Base-by-base conservation (phyloP, 108 stramenopile genomes). In the Cyclotella kingstonii region DNA sequence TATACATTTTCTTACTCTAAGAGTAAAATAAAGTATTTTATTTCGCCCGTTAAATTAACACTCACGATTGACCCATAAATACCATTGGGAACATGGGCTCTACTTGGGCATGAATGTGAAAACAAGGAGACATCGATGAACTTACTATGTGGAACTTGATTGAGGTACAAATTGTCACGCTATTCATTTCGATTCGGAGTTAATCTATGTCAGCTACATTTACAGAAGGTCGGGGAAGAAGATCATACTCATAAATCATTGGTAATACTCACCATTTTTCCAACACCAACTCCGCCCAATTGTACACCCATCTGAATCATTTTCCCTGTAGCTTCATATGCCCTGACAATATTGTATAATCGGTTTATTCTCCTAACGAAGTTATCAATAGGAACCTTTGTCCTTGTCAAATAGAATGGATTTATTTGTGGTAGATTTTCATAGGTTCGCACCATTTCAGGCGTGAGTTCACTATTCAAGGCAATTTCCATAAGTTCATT, bases 61-160 rank as follows among this genome's bases (percentile, higher is more conserved):
- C 65, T 66, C 60, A 66, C 27, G 25, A 60, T 66, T 33, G 35
- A 50, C 42, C 61, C 55, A 40, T 66, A 54, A 39, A 27, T 22
- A 56, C n/a, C n/a, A 11, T 28, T 47, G 60, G 52, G 43, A 49
- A 46, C 42, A 22, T 67, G 59, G 74, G 66, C 65, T 75, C 74
- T 75, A 75, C 54, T 67, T 29, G 54, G 74, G 74, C 74, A 11
- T 42, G 23, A 9, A n/a, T 27, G n/a, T 8, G 10, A 42, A 0
- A 14, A 44, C 50, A 25, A 34, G 1, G 18, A 41, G 15, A 36
- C 30, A 50, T 34, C 19, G 3, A 26, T 25, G 3, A 19, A 75
- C 74, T 75, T 35, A 75, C 74, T 89, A 68, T 92, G 91, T 17
- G 91, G 91, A 17, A 89, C 87, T 73, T 92, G 91, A 55, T 92